Conservation (phyloP, 495 filamentous ascomycete genomes). For the Penicillium maclennaniae region DNA sequence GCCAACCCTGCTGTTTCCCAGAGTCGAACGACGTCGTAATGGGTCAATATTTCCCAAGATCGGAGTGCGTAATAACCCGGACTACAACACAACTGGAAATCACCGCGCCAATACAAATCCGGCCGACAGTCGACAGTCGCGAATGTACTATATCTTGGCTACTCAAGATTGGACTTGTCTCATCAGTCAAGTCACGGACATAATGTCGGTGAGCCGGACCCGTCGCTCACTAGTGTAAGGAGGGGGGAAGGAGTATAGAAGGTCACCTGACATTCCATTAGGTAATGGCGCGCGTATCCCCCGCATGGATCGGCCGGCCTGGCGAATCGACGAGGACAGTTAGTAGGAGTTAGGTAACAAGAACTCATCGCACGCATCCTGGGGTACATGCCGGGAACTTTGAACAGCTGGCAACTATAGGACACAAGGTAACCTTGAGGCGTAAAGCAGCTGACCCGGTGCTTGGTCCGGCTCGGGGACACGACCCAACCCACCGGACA, state of each 20-base stretch:
- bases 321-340: slow-evolving; percentile 7
- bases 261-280: slow-evolving; percentile 27
- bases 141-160: neutral
- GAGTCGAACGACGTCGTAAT: neutral
- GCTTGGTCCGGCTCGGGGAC: slow-evolving; percentile 11
- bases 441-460: slow-evolving; percentile 14
- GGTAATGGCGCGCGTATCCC: slow-evolving; percentile 23
- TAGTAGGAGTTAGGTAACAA: slow-evolving; percentile 22
- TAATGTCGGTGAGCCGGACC: slow-evolving; percentile 9
- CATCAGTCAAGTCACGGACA: neutral
- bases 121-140: neutral
- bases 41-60: neutral
- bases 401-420: neutral
- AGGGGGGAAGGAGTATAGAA: neutral
- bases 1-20: slow-evolving; percentile 14
- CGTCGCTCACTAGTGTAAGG: neutral
- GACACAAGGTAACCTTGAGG: neutral
- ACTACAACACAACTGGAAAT: slow-evolving; percentile 7
- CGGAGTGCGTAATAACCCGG: neutral
- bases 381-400: slow-evolving; percentile 10
- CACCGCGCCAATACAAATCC: neutral
- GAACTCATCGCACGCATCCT: slow-evolving; percentile 10
- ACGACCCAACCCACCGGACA: neutral
- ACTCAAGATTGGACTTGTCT: slow-evolving; percentile 3
- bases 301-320: slow-evolving; percentile 21